Evolutionary conservation across 495 filamentous ascomycete species (phyloP).

Genomic region (Penicillium goetzii): DNA sequence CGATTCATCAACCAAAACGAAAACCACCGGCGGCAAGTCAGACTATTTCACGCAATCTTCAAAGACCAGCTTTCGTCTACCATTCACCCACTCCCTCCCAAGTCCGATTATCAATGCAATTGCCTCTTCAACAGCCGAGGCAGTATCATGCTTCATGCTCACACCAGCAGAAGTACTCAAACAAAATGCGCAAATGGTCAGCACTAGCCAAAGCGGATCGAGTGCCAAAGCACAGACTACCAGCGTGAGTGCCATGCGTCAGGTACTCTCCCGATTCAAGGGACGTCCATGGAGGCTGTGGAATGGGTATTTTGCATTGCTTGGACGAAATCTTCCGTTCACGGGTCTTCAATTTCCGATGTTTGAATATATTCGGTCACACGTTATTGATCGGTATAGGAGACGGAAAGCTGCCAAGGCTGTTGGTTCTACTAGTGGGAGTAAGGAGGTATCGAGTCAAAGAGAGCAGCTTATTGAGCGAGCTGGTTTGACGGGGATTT

Average conservation of each 20-base stretch:
- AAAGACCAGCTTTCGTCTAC: conserved; percentile 43
- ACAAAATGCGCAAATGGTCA: conserved; percentile 83
- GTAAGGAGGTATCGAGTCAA: background rate
- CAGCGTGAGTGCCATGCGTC: conserved; percentile 46
- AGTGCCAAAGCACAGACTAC: background rate
- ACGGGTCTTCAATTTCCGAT: conserved; percentile 88
- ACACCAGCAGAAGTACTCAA: conserved; percentile 92
- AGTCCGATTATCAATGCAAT: conserved; percentile 66
- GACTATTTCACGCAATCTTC: conserved; percentile 19
- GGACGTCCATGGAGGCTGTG: conserved; percentile 64
- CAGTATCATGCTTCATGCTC: conserved; percentile 81
- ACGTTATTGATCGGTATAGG: conserved; percentile 42
- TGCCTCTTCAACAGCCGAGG: conserved; percentile 74
- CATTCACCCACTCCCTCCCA: conserved; percentile 51
- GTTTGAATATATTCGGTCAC: conserved; percentile 68
- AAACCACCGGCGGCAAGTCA: conserved; percentile 34
- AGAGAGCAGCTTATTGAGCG: conserved; percentile 41
- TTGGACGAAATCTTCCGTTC: conserved; percentile 80
- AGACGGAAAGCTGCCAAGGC: conserved; percentile 18
- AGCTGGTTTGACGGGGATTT: conserved; percentile 67
- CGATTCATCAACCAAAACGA: conserved; percentile 35
- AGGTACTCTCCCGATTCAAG: conserved; percentile 59
- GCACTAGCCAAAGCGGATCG: conserved; percentile 8
- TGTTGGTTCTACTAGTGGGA: background rate
- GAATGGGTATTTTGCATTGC: conserved; percentile 78